phyloP scores from a whole-genome alignment of 495 filamentous ascomycete genomes.

The Penicillium crystallinum region DNA sequence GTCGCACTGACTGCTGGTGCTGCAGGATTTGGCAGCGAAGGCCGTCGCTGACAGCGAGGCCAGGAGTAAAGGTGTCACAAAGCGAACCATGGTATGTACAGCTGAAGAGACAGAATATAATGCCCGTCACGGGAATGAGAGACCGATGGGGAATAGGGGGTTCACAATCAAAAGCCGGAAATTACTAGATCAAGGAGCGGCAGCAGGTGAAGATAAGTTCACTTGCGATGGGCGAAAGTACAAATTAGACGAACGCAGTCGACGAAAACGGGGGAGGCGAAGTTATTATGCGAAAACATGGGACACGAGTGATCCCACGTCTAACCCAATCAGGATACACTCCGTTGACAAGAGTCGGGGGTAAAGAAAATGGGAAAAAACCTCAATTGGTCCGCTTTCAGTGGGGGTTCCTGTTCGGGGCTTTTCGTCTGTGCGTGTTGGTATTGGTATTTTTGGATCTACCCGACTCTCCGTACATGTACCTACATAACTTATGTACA shows the following conservation, averaged over 20 bases:
- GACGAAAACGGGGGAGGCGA: slow-evolving; percentile 3
- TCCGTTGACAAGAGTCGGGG: too few species aligned
- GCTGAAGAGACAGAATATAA: slow-evolving; percentile 17
- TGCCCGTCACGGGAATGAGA: slow-evolving; percentile 7
- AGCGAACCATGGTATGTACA: slow-evolving; percentile 28
- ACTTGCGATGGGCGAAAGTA: not conserved
- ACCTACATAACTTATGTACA: too few species aligned
- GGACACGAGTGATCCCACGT: too few species aligned
- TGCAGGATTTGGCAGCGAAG: slow-evolving; percentile 44
- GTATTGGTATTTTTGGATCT: not conserved
- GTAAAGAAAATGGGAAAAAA: not conserved
- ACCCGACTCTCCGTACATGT: too few species aligned
- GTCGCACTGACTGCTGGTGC: slow-evolving; percentile 57
- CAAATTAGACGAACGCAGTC: slow-evolving; percentile 2
- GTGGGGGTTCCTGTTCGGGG: not conserved
- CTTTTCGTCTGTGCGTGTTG: not conserved
- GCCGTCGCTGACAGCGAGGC: slow-evolving; percentile 36
- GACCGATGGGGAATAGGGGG: not conserved
- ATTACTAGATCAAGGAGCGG: not conserved
- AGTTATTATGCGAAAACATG: not conserved
- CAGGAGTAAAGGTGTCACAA: slow-evolving; percentile 29
- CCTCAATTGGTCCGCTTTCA: not conserved
- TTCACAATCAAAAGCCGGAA: not conserved
- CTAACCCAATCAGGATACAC: too few species aligned
- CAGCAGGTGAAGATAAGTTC: slow-evolving; percentile 4